A percentile compares a stretch with the other conserved stretches of the same genome.
These are phyloP conservation scores for Rhizopus delemar DNA, from an alignment of 371 early-diverging fungal genomes.

Conservation along the genomic window DNA sequence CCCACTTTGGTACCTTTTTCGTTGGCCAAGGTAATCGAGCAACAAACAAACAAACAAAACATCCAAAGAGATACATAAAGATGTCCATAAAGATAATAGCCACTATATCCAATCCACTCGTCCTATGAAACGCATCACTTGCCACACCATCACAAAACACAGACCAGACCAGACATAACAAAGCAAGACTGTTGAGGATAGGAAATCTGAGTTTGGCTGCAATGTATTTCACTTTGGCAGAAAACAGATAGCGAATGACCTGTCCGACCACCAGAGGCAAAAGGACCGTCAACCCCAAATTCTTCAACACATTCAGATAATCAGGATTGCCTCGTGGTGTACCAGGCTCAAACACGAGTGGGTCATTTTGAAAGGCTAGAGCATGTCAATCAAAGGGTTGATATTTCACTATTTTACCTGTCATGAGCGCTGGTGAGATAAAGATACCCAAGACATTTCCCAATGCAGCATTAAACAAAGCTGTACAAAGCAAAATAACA, in stretches of 20 bases:
- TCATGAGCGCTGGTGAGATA: constrained; percentile 67
- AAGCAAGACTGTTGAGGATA: constrained; percentile 59
- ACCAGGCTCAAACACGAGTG: constrained; percentile 41
- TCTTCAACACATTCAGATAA: constrained; percentile 54
- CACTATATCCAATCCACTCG: constrained; percentile 56
- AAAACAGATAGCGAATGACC: constrained; percentile 57
- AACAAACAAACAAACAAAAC: constrained; percentile 37
- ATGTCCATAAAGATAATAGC: constrained; percentile 61
- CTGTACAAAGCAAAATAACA: constrained; percentile 11
- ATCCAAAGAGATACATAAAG: constrained; percentile 50
- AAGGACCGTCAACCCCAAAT: constrained; percentile 64
- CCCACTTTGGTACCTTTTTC: constrained; percentile 27
- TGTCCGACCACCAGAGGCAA: constrained; percentile 70
- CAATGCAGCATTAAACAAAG: constrained; percentile 70
- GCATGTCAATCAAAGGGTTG: background rate
- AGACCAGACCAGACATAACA: constrained; percentile 71
- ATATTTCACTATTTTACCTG: constrained; percentile 22
- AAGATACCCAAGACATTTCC: constrained; percentile 73
- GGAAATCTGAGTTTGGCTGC: constrained; percentile 54
- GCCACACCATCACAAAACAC: constrained; percentile 76
- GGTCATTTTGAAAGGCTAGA: constrained; percentile 40
- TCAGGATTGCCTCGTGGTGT: constrained; percentile 50
- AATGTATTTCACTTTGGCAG: constrained; percentile 49
- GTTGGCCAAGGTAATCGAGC: constrained; percentile 49
- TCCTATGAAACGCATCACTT: constrained; percentile 51